Base-by-base conservation (phyloP, 2,329 filamentous ascomycete species). In the Teratosphaeriaceae sp. region DNA sequence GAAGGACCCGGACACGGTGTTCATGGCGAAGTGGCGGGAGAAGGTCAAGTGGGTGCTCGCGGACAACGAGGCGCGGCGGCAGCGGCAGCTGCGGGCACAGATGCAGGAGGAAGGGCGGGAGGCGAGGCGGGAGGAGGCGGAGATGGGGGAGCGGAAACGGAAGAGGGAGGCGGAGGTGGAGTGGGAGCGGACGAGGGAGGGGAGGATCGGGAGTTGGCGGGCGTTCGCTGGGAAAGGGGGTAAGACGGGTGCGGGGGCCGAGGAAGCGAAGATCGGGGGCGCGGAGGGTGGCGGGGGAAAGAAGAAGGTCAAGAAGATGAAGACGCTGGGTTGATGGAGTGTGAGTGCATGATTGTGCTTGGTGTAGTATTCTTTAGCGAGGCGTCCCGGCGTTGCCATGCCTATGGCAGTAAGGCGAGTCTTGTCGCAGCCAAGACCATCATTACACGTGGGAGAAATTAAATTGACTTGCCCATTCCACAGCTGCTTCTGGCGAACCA, bases 61-160 rank as follows among this genome's bases (percentile, higher is more conserved):
- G 57, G 92, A 98, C 59, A 90, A 94, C 62, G 92, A 97, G 70
- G 78, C 88, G 58, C 78, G 92, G 40, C 75, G 88, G 42, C 75
- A 86, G 47, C 78, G 88, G 53, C 89, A 95, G 74, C 66, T 90
- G 63, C 94, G 94, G 71, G 92, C 86, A 30, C 85, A 92, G 72
- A 84, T 98, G 82, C 88, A 94, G 67, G 92, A 98, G 66, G 90
- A 98, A 65, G 92, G 92, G 5, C 76, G 92, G 42, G 84, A 92
- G 71, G 82, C 94, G 75, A 79, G 81, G 61, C 85, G 84, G 63
- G 82, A 82, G 57, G 92, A 98, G 18, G 85, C 88, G 55, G 90
- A 96, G 68, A 48, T 85, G 8, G 88, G 90, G 26, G 70, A 70
- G 56, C 57, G 69, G 44, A 74, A 74, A 64, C 53, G 70, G 45